phyloP scores from a whole-genome alignment of 108 stramenopile species.

The Hondaea fermentalgiana region DNA sequence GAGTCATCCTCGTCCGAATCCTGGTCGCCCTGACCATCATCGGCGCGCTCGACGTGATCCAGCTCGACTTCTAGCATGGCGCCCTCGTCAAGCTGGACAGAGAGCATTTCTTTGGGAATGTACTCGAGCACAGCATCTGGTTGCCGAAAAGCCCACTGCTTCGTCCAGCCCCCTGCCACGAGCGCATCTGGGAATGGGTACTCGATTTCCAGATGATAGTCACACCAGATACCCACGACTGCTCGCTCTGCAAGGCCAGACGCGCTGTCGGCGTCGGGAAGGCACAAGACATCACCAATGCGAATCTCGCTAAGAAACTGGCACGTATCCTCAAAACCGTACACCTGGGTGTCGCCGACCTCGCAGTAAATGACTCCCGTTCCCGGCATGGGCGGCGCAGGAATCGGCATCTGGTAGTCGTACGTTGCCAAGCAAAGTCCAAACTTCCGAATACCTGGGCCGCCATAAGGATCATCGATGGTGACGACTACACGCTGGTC shows the following conservation, averaged over 20 bases:
- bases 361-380: conserved; percentile 15
- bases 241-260: neutral
- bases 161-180: neutral
- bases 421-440: neutral
- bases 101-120: neutral
- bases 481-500: neutral
- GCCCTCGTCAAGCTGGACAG: neutral
- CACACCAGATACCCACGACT: neutral
- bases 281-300: neutral
- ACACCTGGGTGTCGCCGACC: neutral
- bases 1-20: neutral
- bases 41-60: neutral
- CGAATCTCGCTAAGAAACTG: neutral
- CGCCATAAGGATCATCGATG: neutral
- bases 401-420: neutral
- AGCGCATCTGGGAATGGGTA: neutral
- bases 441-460: neutral
- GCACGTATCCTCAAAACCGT: neutral
- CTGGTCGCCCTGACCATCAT: neutral
- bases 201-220: neutral
- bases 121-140: neutral
- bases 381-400: neutral
- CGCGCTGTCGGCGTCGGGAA: neutral
- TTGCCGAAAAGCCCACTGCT: neutral
- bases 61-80: neutral